Evolutionary conservation across 2,329 filamentous ascomycete genomes (phyloP).

Genomic region (Penicillium sp.): DNA sequence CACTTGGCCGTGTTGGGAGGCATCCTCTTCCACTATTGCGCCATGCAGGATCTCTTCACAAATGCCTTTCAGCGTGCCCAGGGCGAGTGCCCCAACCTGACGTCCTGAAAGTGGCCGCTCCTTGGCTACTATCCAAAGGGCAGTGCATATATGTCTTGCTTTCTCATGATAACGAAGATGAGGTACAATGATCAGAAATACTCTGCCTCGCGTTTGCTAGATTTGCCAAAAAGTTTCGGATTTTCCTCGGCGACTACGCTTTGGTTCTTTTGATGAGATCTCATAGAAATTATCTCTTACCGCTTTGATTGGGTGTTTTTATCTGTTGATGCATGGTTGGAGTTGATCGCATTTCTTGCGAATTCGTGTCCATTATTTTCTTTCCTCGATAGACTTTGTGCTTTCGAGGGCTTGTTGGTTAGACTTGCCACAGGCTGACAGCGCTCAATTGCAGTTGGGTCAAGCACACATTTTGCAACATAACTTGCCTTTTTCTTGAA

Average conservation of each 20-base stretch:
- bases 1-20: constrained; percentile 91
- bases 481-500: constrained; percentile 16
- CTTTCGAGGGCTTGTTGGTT: constrained; percentile 5
- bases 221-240: constrained; percentile 1
- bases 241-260: background rate
- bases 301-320: background rate
- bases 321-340: constrained; percentile 26
- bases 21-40: constrained; percentile 94
- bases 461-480: constrained; percentile 15
- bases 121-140: background rate
- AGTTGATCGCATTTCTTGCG: constrained; percentile 18
- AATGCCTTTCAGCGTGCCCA: constrained; percentile 71
- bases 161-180: constrained; percentile 19
- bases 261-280: background rate
- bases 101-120: constrained; percentile 25
- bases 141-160: constrained; percentile 10
- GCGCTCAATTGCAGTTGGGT: background rate
- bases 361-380: constrained; percentile 11
- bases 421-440: background rate
- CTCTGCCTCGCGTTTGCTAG: constrained; percentile 6
- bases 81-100: constrained; percentile 46
- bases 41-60: constrained; percentile 94
- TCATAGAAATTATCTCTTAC: constrained; percentile 16
- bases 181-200: background rate
- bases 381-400: background rate